Percentiles rank a stretch among this genome's conserved stretches.
These are phyloP conservation scores for Phoma sp. DNA, from an alignment of 2,329 filamentous ascomycete species.

Conservation along the genomic window DNA sequence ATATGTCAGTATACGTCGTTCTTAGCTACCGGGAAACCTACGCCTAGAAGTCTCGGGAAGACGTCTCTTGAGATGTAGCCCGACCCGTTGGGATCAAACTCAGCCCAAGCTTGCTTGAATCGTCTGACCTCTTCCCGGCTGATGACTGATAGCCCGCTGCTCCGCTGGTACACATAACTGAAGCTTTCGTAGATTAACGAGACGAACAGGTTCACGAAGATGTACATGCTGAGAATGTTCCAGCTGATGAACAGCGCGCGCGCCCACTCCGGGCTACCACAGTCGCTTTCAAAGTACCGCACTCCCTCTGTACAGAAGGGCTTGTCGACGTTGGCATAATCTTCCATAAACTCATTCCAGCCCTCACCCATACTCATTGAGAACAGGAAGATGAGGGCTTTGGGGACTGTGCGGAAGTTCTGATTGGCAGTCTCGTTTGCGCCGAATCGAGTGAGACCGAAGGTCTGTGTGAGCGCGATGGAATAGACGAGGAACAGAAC, in stretches of 20 bases:
- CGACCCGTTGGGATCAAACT: slow-evolving; percentile 87
- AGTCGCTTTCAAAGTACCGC: slow-evolving; percentile 87
- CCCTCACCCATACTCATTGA: slow-evolving; percentile 92
- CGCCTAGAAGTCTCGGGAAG: slow-evolving; percentile 86
- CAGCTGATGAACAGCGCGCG: slow-evolving; percentile 89
- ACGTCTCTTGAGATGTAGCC: slow-evolving; percentile 90
- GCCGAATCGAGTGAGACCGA: slow-evolving; percentile 91
- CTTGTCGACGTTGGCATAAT: slow-evolving; percentile 80
- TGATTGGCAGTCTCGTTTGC: slow-evolving; percentile 75
- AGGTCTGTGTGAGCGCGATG: slow-evolving; percentile 94
- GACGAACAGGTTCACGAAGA: slow-evolving; percentile 97
- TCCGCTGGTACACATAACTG: slow-evolving; percentile 97
- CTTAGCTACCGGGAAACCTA: slow-evolving; percentile 46
- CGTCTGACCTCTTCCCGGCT: slow-evolving; percentile 92
- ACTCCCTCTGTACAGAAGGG: slow-evolving; percentile 78
- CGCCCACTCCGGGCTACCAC: slow-evolving; percentile 89
- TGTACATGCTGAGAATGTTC: slow-evolving; percentile 99
- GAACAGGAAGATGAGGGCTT: slow-evolving; percentile 91
- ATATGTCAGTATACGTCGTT: slow-evolving; percentile 11
- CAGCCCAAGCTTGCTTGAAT: slow-evolving; percentile 98
- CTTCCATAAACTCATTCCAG: slow-evolving; percentile 97
- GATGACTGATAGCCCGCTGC: slow-evolving; percentile 88
- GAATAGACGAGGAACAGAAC: slow-evolving; percentile 96
- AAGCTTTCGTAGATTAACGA: slow-evolving; percentile 99
- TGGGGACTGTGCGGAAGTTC: slow-evolving; percentile 93